Evolutionary conservation across 2,329 filamentous ascomycete genomes (phyloP), one percentile per base, ranked within the genome.

Genomic region (Diplodia scrobiculata): DNA sequence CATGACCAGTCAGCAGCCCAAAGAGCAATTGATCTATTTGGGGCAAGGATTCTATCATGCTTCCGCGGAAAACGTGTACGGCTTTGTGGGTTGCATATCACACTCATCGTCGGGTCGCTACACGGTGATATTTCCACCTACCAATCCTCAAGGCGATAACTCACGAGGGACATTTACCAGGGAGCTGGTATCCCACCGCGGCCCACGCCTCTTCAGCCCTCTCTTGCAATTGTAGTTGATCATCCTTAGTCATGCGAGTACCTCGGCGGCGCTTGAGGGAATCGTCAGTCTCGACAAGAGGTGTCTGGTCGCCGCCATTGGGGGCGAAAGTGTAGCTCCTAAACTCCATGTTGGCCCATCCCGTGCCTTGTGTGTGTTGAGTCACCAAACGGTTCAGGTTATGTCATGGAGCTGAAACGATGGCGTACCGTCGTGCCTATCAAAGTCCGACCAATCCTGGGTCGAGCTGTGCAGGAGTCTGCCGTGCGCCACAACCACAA

Each of bases 401-500:
- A 14, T n/a, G 13, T 3, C 11, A 51, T 27, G 9, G 32, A 5
- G 13, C 1, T 27, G 48, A 5, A 6, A 17, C 2, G 21, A n/a
- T n/a, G 17, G 17, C 63, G 50, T 73, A 81, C 80, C 82, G 67
- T 78, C 73, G 70, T 80, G 17, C 21, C 76, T 73, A 62, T 79
- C 80, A 71, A 71, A 83, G 51, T 87, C 89, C 64, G 87, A 82
- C 86, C 88, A 96, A 72, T 96, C 92, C 70, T 92, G 86, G 0
- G 91, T 94, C 69, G 96, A 79, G 72, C 92, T 96, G 76, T 97
- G 92, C 71, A 96, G 75, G 71, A 93, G 90, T 0, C 89, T 91
- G 1, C 92, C 92, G 73, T 96, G 92, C 2, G 91, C 89, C 5
- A 96, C 91, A 1, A 92, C 83, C 0, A 89, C 86, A 38, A 96